A percentile compares a stretch with the other conserved stretches of the same genome.
Conservation (phyloP, 164 flowering plant species). For the Buxus sempervirens region DNA sequence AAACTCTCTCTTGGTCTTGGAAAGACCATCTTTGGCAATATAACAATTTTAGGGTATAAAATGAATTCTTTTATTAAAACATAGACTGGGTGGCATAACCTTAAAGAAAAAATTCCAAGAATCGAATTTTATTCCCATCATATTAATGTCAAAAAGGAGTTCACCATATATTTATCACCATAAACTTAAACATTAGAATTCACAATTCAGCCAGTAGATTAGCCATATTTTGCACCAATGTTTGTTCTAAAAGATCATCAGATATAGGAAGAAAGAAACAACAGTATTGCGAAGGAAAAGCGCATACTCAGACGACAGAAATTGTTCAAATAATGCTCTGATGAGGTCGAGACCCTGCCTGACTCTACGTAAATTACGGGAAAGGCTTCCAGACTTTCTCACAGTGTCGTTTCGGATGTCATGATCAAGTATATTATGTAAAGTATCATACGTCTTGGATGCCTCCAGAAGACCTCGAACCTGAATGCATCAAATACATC, state of each 20-base stretch:
- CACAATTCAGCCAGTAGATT: too few relatives aligned
- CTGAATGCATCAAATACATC: constrained; percentile 30
- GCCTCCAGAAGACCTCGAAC: constrained; percentile 61
- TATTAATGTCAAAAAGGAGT: background rate
- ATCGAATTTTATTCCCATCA: background rate
- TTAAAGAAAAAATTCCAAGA: background rate
- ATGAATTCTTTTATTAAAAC: too few relatives aligned
- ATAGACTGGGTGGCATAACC: too few relatives aligned
- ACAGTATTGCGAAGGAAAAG: background rate
- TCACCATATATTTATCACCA: too few relatives aligned
- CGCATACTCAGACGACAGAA: constrained; percentile 61
- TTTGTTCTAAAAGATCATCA: constrained; percentile 2
- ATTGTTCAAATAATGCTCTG: constrained; percentile 66
- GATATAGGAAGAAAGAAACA: background rate
- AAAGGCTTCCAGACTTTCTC: constrained; percentile 63
- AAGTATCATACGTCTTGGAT: constrained; percentile 42
- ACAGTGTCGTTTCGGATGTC: constrained; percentile 59
- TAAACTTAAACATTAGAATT: too few relatives aligned
- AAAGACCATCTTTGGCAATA: too few relatives aligned
- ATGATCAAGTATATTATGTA: constrained; percentile 49
- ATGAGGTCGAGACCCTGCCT: constrained; percentile 91
- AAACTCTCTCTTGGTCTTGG: too few relatives aligned
- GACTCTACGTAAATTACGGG: constrained; percentile 82
- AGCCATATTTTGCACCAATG: too few relatives aligned
- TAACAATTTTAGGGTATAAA: too few relatives aligned